Base-by-base conservation (phyloP, 2,329 filamentous ascomycete species). In the Grosmannia penicillata region DNA sequence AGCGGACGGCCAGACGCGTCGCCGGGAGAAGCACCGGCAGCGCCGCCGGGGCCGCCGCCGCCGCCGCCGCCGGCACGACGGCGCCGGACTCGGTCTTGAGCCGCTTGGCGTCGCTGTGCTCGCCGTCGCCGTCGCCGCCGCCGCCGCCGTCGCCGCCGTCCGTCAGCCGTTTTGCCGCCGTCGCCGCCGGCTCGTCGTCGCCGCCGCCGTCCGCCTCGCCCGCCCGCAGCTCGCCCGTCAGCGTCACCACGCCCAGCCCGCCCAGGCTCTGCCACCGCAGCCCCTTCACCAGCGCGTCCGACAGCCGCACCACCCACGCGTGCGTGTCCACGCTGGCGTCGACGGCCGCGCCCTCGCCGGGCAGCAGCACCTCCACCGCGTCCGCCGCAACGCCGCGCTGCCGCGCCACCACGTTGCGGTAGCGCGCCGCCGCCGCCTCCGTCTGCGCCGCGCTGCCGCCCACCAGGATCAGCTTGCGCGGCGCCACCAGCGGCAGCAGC, bases 261-360 rank as follows among this genome's bases (percentile, higher is more conserved):
- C 85, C 78, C 19, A 96, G 86, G 42, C 84, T 87, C 61, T 96
- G 91, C 91, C 91, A 96, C 52, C 83, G 84, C 43, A 98, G 68
- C 48, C 81, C 81, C 58, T 84, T 84, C 42, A 93, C 82, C 17
- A 98, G 73, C 32, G 73, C 65, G 48, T 89, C 83, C 35, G 84
- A 86, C 15, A 98, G 70, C 57, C 87, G 93, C 43, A 98, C 82
- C 19, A 83, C 79, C 91, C 93, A 98, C 4, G 91, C 87, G 54
- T 96, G 95, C 6, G 89, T 96, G 55, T 98, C 91, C 30, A 96
- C 89, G 52, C 87, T 95, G 11, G 89, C 91, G 56, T 98, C 79
- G 30, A 98, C 70, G 13, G 68, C 64, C 25, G 70, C 65, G 19
- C 86, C 86, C n/a, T 83, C 65, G 9, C 63, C 58, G 1, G 91